Evolutionary conservation across 1,284 basidiomycete species (phyloP), one percentile per base, ranked within the genome.

Genomic region (Inonotus hispidus): DNA sequence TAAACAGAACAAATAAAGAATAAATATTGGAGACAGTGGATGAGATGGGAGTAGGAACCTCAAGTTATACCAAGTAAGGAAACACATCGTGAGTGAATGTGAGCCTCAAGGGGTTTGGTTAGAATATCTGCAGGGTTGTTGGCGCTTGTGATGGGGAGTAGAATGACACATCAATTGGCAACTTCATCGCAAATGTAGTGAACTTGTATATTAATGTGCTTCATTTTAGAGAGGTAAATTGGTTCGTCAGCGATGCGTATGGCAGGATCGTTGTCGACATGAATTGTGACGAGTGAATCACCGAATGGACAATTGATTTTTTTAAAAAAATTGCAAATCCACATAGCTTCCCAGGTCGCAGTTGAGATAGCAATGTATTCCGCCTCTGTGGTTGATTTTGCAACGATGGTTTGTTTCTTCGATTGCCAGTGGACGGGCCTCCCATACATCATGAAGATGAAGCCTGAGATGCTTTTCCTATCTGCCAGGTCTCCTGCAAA

Each of bases 141-240:
- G 25, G 14, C 19, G 45, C 60, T 55, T 2, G 55, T 41, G 13
- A 61, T 41, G 29, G 50, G 54, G 21, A 32, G 13, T 7, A 61
- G 27, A 3, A 13, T 13, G 27, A 61, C 37, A 16, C 27, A 32
- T 32, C 46, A 3, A 14, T 39, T 41, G 16, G 49, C 5, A 29
- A 60, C 39, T 0, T 56, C 57, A 47, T 80, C 73, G 0, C 76
- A 71, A 16, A 81, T 68, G 41, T 70, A 75, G 57, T 80, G 77
- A 56, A 74, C 68, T 1, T 64, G 61, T 14, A 79, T 68, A 47
- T 77, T 71, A 46, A 82, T 79, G 60, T 82, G 79, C 64, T 80
- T 81, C 11, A 70, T 67, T 0, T 69, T 65, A 0, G 66, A 50
- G 46, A 77, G 71, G 4, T 61, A 63, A 2, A 69, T 66, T 0